These are phyloP conservation scores for Streptanthus diversifolius DNA, from an alignment of 345 rosid species.

Conservation along the genomic window DNA sequence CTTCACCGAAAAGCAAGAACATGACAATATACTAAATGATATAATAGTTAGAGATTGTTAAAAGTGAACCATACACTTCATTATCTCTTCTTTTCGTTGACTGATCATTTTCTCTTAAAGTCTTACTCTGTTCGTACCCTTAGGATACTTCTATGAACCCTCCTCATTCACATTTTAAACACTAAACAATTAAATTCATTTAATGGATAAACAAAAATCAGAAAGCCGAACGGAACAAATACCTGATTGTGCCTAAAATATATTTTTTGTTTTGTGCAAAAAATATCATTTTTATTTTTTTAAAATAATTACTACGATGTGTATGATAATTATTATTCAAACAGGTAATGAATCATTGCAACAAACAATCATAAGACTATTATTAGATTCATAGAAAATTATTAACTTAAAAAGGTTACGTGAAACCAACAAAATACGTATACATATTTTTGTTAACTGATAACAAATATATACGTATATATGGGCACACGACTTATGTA, in stretches of 20 bases:
- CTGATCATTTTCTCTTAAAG: slow-evolving; percentile 7
- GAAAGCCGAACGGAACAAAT: neutral
- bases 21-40: neutral
- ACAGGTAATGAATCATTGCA: neutral
- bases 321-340: neutral
- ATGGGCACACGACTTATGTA: neutral
- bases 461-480: neutral
- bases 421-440: neutral
- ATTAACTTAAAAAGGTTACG: neutral
- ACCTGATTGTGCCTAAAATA: neutral
- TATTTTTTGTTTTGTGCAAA: no score
- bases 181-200: neutral
- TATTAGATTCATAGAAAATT: neutral
- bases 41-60: neutral
- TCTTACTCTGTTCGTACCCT: neutral
- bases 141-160: slow-evolving; percentile 14
- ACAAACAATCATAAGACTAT: neutral
- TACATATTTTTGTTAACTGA: neutral
- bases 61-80: slow-evolving; percentile 24
- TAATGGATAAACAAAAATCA: neutral
- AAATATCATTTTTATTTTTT: no score
- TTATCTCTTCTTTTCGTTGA: slow-evolving; percentile 20
- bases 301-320: neutral
- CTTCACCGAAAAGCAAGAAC: slow-evolving; percentile 25
- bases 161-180: slow-evolving; percentile 8